phyloP scores from a whole-genome alignment of 352 stramenopile species.

The Aphanomyces astaci region DNA sequence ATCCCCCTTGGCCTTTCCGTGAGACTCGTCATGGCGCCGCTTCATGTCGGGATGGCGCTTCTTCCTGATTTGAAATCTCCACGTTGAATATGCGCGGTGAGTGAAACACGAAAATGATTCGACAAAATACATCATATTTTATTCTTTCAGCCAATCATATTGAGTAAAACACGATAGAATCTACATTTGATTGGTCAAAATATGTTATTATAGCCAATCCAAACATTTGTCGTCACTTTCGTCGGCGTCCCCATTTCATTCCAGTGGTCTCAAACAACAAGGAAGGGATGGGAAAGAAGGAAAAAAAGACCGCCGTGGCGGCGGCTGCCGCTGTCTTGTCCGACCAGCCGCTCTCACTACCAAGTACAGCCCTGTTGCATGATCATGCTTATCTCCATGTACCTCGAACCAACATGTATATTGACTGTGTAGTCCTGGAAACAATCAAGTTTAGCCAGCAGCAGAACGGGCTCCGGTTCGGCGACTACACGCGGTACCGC shows the following conservation, averaged over 20 bases:
- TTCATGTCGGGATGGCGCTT: background rate
- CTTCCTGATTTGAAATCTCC: background rate
- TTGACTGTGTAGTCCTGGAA: slow-evolving; percentile 50
- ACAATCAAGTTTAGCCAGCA: slow-evolving; percentile 84
- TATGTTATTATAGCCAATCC: slow-evolving; percentile 5
- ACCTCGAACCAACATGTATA: background rate
- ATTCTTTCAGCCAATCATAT: too few species aligned
- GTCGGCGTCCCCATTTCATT: background rate
- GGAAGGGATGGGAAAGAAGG: slow-evolving; percentile 20
- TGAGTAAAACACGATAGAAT: background rate
- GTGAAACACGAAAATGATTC: background rate
- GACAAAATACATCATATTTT: too few species aligned
- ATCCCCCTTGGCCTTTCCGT: slow-evolving; percentile 24
- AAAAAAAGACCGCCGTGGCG: slow-evolving; percentile 4
- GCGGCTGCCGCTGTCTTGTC: background rate
- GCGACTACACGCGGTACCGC: slow-evolving; percentile 87
- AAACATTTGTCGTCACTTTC: background rate
- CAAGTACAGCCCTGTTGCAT: slow-evolving; percentile 1
- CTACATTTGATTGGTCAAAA: slow-evolving; percentile 1
- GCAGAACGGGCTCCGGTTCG: slow-evolving; percentile 84
- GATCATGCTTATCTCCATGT: background rate
- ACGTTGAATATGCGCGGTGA: background rate
- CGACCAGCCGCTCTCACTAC: slow-evolving; percentile 10
- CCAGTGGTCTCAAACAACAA: slow-evolving; percentile 6
- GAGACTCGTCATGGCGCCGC: slow-evolving; percentile 12